Conservation (phyloP, 2,329 filamentous ascomycete species). For the Clonostachys byssicola region DNA sequence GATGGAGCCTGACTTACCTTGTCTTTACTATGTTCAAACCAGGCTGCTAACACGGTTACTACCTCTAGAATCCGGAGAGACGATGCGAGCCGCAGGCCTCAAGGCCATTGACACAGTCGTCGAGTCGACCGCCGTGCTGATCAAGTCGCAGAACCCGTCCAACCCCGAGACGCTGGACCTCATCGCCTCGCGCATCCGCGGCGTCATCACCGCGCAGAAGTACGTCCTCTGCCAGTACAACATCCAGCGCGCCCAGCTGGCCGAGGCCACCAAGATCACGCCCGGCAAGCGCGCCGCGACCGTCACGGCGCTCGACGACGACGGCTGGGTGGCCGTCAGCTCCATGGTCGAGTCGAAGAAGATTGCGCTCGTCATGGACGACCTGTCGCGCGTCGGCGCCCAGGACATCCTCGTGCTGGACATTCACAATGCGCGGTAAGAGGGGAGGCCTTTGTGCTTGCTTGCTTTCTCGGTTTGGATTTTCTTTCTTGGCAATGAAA, state of each 20-base stretch:
- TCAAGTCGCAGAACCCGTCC: constrained; percentile 82
- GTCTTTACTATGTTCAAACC: not conserved
- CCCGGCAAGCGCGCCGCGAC: constrained; percentile 93
- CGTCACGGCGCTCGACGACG: constrained; percentile 81
- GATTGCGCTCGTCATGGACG: constrained; percentile 84
- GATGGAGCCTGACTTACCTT: constrained; percentile 12
- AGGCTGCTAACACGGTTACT: not conserved
- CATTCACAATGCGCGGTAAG: constrained; percentile 71
- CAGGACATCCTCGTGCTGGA: constrained; percentile 81
- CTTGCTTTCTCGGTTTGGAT: not conserved
- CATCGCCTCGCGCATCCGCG: constrained; percentile 81
- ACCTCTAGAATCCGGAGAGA: constrained; percentile 83
- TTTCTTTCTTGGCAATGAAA: not conserved
- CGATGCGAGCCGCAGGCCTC: constrained; percentile 92
- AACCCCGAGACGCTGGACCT: constrained; percentile 78
- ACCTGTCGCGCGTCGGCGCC: constrained; percentile 70
- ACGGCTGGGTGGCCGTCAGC: constrained; percentile 91
- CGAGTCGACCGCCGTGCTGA: constrained; percentile 80
- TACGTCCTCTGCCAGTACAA: constrained; percentile 98
- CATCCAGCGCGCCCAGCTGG: constrained; percentile 66
- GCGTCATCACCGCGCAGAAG: constrained; percentile 91
- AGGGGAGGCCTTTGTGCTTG: not conserved
- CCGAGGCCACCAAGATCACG: constrained; percentile 70
- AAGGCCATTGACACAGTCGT: constrained; percentile 94
- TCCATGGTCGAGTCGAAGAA: constrained; percentile 89